Base-by-base conservation (phyloP, 441 rosid genomes). In the Rhodomyrtus psidioides region DNA sequence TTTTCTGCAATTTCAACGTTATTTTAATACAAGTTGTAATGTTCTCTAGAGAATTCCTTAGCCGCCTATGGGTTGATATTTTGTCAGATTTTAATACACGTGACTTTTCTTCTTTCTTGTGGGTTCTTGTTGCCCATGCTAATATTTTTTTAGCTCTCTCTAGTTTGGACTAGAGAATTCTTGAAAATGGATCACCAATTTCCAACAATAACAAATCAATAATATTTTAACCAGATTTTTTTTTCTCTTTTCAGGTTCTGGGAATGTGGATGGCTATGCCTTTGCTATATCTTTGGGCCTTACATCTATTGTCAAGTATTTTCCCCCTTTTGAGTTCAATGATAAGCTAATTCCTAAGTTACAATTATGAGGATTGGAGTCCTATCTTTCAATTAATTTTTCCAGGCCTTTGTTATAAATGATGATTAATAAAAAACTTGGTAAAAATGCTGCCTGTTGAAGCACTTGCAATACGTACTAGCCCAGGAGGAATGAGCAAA, bases 221-320 rank as follows among this genome's bases (percentile, higher is more conserved):
- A 39, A 7, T 70, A 70, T 21, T 70, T 70, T 70, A n/a, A 70
- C 44, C n/a, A 70, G 49, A 39, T 39, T 51, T 54, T 76, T 53
- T 62, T 53, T 62, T 70, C 57, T 58, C 3, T 81, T 86, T 39
- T 24, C 93, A 97, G 99, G 94, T 93, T 94, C 98, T 81, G 90
- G 88, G 89, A 86, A 88, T 88, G 90, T 91, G 83, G 85, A 91
- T 89, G 98, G 99, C 83, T 94, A 91, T 89, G 55, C 91, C 81
- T 92, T 97, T 76, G 98, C 98, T 83, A 79, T 94, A 87, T 91
- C 94, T 55, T 91, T 97, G 88, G 98, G 98, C 88, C 90, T 94
- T 83, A 88, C 91, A 87, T 95, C 99, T 84, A 85, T 95, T 70
- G 55, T 94, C 81, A 97, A 97, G 98, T 97, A 94, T 93, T 74